A percentile compares a stretch with the other conserved stretches of the same genome.
Evolutionary conservation across 352 stramenopile species (phyloP).

Genomic region (Phytophthora pluvialis): DNA sequence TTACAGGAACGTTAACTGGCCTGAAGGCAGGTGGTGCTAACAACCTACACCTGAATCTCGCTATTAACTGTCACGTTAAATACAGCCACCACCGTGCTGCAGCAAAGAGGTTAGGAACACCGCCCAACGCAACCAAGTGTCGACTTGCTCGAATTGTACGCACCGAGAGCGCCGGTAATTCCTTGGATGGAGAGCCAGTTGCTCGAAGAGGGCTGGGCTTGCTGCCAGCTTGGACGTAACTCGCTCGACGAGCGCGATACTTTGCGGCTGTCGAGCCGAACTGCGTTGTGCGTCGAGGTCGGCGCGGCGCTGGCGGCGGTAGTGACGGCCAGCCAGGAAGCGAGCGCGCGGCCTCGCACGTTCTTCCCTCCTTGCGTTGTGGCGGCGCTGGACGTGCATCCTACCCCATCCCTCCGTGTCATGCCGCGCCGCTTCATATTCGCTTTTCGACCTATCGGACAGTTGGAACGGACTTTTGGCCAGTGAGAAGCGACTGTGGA

Average conservation of each 20-base stretch:
- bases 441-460: slow-evolving; percentile 1
- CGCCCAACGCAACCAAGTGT: slow-evolving; percentile 6
- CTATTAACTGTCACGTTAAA: no score
- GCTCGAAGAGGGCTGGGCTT: background rate
- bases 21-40: background rate
- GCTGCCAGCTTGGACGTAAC: background rate
- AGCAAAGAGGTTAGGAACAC: background rate
- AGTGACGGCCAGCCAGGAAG: slow-evolving; percentile 7
- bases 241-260: background rate
- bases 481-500: background rate
- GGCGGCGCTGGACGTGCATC: slow-evolving; percentile 9
- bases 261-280: slow-evolving; percentile 2
- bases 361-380: slow-evolving; percentile 29
- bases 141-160: no score
- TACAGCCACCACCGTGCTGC: no score
- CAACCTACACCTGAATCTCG: slow-evolving; percentile 16
- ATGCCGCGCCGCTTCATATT: slow-evolving; percentile 11
- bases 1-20: slow-evolving; percentile 3
- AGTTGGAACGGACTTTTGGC: background rate
- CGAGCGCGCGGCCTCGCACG: slow-evolving; percentile 1
- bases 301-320: no score
- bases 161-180: no score
- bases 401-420: slow-evolving; percentile 19
- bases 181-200: slow-evolving; percentile 26
- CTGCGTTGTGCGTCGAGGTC: slow-evolving; percentile 10